Evolutionary conservation across 1,284 basidiomycete species (phyloP), one percentile per base, ranked within the genome.

Genomic region (Laetiporus sulphureus): DNA sequence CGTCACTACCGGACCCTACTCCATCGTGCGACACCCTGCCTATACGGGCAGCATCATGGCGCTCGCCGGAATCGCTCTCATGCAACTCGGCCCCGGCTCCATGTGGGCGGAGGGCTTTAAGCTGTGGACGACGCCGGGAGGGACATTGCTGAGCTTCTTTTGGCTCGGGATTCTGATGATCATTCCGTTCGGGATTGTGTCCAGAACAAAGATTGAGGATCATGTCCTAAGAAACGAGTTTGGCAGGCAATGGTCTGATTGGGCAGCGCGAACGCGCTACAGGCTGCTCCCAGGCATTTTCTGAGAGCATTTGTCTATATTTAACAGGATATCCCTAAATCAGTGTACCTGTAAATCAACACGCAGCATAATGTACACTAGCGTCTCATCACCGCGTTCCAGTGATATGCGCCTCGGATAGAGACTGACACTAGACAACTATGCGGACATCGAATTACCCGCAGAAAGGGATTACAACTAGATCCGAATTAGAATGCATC

Each of bases 1-100:
- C 32, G 33, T 49, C 27, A 49, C 47, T 12, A 36, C 40, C 21
- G 47, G 47, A 7, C 47, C 47, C 13, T 49, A 49, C 32, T 15
- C 44, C 20, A 16, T 42, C 35, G 44, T 49, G 15, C 47, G 47
- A 21, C 47, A 49, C 23, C 47, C 47, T 10, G 36, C 34, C 16
- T 49, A 49, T 25, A 34, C 44, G 2, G 47, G 40, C 18, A 29
- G 41, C 23, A 36, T 42, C 11, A 12, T 42, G 23, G 40, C 30
- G 8, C n/a, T 38, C 15, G 18, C 18, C 13, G 44, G 47, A 10
- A 29, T 38, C 7, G 41, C 34, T 5, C 21, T 44, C 19, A 40
- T 44, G 19, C 16, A 42, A 30, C 29, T 43, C 13, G 27, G 33
- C 6, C 35, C 38, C 4, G 41, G 45, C 13, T 42, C 45, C 15